phyloP scores from a whole-genome alignment of 2,329 filamentous ascomycete species.

The Colletotrichum tropicale region DNA sequence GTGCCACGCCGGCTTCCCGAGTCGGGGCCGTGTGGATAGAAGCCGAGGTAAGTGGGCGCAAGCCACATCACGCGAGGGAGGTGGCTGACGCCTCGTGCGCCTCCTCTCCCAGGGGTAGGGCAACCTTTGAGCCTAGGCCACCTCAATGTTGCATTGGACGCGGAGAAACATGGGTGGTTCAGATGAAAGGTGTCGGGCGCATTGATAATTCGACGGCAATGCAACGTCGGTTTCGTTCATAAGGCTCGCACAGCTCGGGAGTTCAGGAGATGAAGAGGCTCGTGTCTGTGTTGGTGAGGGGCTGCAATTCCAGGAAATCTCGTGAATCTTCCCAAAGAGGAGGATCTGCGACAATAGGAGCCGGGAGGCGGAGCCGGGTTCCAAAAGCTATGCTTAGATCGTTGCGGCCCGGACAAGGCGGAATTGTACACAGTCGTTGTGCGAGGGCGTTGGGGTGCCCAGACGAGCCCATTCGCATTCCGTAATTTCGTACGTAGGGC shows the following conservation, averaged over 20 bases:
- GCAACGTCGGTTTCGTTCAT: constrained; percentile 1
- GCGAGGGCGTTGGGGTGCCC: background rate
- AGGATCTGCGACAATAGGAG: constrained; percentile 11
- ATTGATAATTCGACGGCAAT: background rate
- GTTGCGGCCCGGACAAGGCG: background rate
- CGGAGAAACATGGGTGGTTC: background rate
- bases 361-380: constrained; percentile 9
- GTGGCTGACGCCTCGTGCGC: background rate
- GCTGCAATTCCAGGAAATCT: constrained; percentile 1
- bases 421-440: background rate
- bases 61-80: background rate
- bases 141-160: background rate
- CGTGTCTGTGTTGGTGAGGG: constrained; percentile 1
- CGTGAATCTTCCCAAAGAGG: constrained; percentile 4
- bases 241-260: background rate
- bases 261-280: constrained; percentile 8
- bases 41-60: background rate
- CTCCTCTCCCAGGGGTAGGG: background rate
- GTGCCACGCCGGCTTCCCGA: background rate
- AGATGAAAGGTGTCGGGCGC: background rate
- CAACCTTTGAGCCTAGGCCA: background rate
- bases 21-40: background rate
- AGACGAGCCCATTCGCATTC: background rate
- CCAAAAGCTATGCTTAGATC: background rate
- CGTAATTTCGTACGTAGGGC: constrained; percentile 10